phyloP scores from a whole-genome alignment of 2,329 filamentous ascomycete genomes.

The Truncatella angustata region DNA sequence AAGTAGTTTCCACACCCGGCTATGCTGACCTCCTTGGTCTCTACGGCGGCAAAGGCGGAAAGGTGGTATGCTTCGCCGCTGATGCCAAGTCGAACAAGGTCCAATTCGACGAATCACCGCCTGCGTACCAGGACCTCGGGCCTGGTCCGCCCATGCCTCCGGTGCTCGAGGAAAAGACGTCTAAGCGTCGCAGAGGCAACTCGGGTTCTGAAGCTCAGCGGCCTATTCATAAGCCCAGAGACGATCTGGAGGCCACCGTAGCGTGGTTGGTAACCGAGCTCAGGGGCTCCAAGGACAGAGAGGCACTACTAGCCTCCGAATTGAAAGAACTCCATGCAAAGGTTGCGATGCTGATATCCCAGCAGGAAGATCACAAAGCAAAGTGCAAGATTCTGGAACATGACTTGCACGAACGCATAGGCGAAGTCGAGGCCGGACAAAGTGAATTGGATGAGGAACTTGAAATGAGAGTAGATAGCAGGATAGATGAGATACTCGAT shows the following conservation, averaged over 20 bases:
- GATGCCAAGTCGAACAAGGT: not conserved
- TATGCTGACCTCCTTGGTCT: not conserved
- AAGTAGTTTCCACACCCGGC: not conserved
- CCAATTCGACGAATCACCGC: not conserved
- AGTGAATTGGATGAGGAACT: constrained; percentile 3
- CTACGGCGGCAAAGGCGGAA: constrained; percentile 5
- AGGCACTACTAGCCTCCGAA: not conserved
- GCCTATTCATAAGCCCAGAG: not conserved
- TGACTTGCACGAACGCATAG: not conserved
- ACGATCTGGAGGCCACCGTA: not conserved
- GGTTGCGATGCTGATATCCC: not conserved
- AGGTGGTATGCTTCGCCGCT: not conserved
- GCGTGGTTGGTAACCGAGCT: not conserved
- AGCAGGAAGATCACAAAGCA: not conserved
- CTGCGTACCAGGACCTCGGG: constrained; percentile 1
- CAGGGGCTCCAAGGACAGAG: not conserved
- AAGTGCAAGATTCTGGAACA: not conserved
- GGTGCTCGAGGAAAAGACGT: not conserved
- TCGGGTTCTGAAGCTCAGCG: not conserved
- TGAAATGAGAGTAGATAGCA: constrained; percentile 1
- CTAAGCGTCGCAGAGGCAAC: constrained; percentile 5
- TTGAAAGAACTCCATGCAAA: not conserved
- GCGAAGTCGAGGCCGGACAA: not conserved
- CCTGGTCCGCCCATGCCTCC: constrained; percentile 6
- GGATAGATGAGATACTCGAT: constrained; percentile 2